Base-by-base conservation (phyloP, 2,329 filamentous ascomycete genomes). In the Pseudogymnoascus sp. region DNA sequence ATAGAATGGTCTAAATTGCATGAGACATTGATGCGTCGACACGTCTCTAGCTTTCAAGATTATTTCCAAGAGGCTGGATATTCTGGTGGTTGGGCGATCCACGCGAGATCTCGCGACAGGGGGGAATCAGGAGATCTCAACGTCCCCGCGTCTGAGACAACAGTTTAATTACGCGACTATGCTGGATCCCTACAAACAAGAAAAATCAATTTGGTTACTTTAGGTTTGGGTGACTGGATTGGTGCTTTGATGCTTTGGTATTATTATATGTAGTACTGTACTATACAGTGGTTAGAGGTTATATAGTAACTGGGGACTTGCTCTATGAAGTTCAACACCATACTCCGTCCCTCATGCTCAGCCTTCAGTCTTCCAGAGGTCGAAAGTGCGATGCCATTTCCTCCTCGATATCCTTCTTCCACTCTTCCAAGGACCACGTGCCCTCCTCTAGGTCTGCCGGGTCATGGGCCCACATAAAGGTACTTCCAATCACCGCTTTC, bases 371-470 rank as follows among this genome's bases (percentile, higher is more conserved):
- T 58, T 62, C 60, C 24, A 64, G 31, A 62, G 64, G 62, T 59
- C 41, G 62, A 63, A 66, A 66, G 39, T 66, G 63, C 26, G 63
- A 66, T 60, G 58, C 58, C 62, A 63, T 64, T 63, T 66, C 62
- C 62, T 66, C 62, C 41, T 64, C 63, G 17, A 65, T 61, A 40
- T 21, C 50, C 24, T 60, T 66, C 62, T 63, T 63, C 62, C 62
- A 66, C 36, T 64, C 62, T 61, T 66, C 62, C 58, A 64, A 63
- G 33, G 64, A 65, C 62, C 65, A 66, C 37, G 41, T 61, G 31
- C 65, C 63, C 37, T 64, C 64, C 3, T 26, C 62, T 40, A 64
- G 58, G 54, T 64, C 61, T 40, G 29, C 26, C 36, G 21, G 37
- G 36, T 64, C 61, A 60, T 10, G 50, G 47, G 44, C 44, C 64